Evolutionary conservation across 345 rosid genomes (phyloP).

Genomic region (Leavenworthia alabamica): DNA sequence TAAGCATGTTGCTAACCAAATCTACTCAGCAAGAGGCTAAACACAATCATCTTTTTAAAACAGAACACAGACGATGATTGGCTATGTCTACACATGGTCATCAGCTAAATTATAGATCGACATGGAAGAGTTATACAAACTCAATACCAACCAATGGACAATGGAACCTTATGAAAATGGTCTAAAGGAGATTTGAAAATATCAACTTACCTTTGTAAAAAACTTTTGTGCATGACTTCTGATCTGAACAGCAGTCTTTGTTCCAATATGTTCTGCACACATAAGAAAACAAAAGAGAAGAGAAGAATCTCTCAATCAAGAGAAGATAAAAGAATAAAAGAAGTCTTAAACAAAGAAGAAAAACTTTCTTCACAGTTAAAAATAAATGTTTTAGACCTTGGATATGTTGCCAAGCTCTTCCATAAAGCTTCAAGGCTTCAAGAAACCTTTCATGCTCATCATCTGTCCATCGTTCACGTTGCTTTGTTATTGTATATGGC

Average conservation of each 20-base stretch:
- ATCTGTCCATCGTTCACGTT: constrained; percentile 94
- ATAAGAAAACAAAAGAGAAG: constrained; percentile 30
- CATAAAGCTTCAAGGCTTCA: constrained; percentile 92
- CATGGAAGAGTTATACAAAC: neutral
- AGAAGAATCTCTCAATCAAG: constrained; percentile 41
- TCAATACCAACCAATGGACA: neutral
- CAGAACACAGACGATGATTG: constrained; percentile 3
- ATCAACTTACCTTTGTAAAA: constrained; percentile 62
- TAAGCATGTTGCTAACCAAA: too few relatives aligned
- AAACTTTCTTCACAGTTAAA: neutral
- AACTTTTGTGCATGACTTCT: constrained; percentile 98
- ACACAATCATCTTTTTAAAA: too few relatives aligned
- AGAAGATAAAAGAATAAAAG: constrained; percentile 10
- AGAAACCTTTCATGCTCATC: constrained; percentile 93
- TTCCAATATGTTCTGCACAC: constrained; percentile 89
- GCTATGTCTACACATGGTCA: neutral
- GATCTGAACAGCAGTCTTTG: constrained; percentile 96
- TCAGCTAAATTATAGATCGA: neutral
- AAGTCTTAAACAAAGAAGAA: too few relatives aligned
- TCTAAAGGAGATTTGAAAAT: too few relatives aligned
- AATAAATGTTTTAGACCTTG: constrained; percentile 70
- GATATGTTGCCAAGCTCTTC: constrained; percentile 95
- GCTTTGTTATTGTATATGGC: constrained; percentile 93
- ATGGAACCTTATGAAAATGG: neutral
- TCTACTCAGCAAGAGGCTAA: neutral